Percentiles rank a stretch among this genome's conserved stretches.
These are phyloP conservation scores for Monascus ruber DNA, from an alignment of 2,329 filamentous ascomycete species.

Conservation along the genomic window DNA sequence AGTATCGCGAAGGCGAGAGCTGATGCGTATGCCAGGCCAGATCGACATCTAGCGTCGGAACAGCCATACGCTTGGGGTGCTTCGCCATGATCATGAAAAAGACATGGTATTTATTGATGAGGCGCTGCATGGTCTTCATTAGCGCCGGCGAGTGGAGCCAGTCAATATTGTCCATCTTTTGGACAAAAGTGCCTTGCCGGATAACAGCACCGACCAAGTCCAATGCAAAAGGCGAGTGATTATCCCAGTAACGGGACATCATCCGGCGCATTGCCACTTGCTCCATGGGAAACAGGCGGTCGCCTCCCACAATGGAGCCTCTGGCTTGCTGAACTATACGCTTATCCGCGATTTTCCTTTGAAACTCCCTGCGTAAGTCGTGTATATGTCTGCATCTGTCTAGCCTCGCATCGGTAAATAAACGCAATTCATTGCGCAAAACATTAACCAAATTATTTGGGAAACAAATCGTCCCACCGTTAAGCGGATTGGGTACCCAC, in stretches of 20 bases:
- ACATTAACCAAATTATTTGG: conserved; percentile 47
- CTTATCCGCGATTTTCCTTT: conserved; percentile 32
- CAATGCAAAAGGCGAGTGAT: conserved; percentile 25
- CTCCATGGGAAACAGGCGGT: conserved; percentile 3
- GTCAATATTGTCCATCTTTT: conserved; percentile 62
- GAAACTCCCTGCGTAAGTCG: conserved; percentile 41
- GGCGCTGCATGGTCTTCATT: conserved; percentile 49
- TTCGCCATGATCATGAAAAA: conserved; percentile 32
- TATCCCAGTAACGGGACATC: conserved; percentile 34
- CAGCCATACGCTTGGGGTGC: conserved; percentile 19
- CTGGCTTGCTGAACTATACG: conserved; percentile 33
- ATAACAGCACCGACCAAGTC: conserved; percentile 32
- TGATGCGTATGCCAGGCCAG: conserved; percentile 26
- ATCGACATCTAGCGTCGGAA: conserved; percentile 25
- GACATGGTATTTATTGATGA: conserved; percentile 45
- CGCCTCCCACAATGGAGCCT: neutral
- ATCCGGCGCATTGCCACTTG: conserved; percentile 17
- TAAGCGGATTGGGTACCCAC: neutral
- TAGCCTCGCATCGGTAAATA: conserved; percentile 23
- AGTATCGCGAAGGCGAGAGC: conserved; percentile 12
- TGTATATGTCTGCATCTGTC: conserved; percentile 36
- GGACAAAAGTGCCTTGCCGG: conserved; percentile 30
- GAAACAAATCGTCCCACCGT: conserved; percentile 33
- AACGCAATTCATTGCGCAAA: conserved; percentile 34
- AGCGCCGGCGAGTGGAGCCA: conserved; percentile 65